Evolutionary conservation across 306 rosid genomes (phyloP).

Genomic region (Pterocarpus macrocarpus): DNA sequence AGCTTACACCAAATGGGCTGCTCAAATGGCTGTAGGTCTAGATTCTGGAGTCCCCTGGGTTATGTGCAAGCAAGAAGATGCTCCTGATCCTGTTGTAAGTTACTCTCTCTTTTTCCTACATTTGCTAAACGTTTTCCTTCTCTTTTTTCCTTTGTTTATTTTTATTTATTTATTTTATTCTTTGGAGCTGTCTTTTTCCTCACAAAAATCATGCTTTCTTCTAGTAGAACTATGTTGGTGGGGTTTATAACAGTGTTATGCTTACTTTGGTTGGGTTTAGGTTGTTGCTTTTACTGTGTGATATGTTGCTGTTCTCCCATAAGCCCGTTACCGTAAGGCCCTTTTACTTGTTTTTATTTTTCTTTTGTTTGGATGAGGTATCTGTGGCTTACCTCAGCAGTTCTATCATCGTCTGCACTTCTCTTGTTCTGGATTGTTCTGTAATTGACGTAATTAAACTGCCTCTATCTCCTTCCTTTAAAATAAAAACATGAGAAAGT

Average conservation of each 20-base stretch:
- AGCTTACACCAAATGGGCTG: constrained; percentile 83
- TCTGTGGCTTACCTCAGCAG: constrained; percentile 3
- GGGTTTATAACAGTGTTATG: constrained; percentile 48
- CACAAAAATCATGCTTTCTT: constrained; percentile 21
- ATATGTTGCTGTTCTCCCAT: constrained; percentile 16
- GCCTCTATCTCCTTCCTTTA: constrained; percentile 1
- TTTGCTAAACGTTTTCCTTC: not conserved
- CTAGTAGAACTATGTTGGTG: constrained; percentile 50
- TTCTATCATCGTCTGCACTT: constrained; percentile 21
- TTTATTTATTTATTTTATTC: not conserved
- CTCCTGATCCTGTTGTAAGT: constrained; percentile 89
- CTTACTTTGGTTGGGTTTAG: constrained; percentile 45
- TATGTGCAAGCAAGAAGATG: constrained; percentile 91
- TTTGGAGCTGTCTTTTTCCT: constrained; percentile 33
- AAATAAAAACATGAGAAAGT: constrained; percentile 13
- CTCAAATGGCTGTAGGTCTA: constrained; percentile 81
- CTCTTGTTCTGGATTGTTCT: constrained; percentile 16
- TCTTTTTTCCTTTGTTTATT: not conserved
- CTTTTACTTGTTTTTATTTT: constrained; percentile 31
- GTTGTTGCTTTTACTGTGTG: constrained; percentile 39
- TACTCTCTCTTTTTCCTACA: not conserved
- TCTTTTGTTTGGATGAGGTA: constrained; percentile 18
- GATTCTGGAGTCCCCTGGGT: constrained; percentile 92
- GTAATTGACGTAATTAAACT: not conserved
- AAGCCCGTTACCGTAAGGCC: constrained; percentile 8